These are phyloP conservation scores for Lachnum nothofagi DNA, from an alignment of 2,329 filamentous ascomycete species.

Conservation along the genomic window DNA sequence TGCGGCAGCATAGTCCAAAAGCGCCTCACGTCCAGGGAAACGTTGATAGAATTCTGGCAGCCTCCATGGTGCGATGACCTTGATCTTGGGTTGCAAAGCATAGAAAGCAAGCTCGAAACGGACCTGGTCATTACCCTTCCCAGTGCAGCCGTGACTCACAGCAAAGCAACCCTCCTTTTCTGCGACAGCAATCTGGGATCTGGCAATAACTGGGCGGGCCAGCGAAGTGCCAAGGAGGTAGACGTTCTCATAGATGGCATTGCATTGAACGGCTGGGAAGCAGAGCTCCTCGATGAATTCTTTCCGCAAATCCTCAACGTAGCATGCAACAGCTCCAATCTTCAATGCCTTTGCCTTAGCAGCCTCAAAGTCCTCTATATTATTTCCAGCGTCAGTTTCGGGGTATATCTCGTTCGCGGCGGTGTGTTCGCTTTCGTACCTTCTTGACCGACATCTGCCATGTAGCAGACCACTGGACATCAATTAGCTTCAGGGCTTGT, in stretches of 20 bases:
- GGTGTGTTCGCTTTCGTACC: conserved; percentile 21
- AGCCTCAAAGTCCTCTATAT: conserved; percentile 62
- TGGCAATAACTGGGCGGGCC: conserved; percentile 65
- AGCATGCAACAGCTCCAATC: conserved; percentile 34
- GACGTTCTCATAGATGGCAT: conserved; percentile 63
- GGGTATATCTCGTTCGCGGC: neutral
- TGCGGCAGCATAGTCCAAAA: conserved; percentile 65
- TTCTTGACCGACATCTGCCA: conserved; percentile 70
- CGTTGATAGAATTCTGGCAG: conserved; percentile 64
- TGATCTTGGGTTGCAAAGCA: conserved; percentile 58
- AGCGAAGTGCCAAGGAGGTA: conserved; percentile 59
- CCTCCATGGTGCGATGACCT: conserved; percentile 72
- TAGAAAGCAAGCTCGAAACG: conserved; percentile 61
- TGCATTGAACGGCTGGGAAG: conserved; percentile 72
- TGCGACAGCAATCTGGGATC: conserved; percentile 60
- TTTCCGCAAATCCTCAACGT: conserved; percentile 58
- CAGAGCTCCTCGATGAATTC: conserved; percentile 74
- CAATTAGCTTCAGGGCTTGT: neutral
- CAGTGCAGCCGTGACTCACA: conserved; percentile 53
- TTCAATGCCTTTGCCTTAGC: conserved; percentile 65
- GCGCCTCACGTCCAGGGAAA: conserved; percentile 67
- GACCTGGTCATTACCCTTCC: conserved; percentile 62
- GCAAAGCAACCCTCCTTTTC: conserved; percentile 50
- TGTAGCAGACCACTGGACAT: conserved; percentile 37
- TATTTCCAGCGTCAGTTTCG: conserved; percentile 1